A percentile compares a stretch with the other conserved stretches of the same genome.
phyloP scores from a whole-genome alignment of 164 flowering plant species.

The Hamamelis virginiana region DNA sequence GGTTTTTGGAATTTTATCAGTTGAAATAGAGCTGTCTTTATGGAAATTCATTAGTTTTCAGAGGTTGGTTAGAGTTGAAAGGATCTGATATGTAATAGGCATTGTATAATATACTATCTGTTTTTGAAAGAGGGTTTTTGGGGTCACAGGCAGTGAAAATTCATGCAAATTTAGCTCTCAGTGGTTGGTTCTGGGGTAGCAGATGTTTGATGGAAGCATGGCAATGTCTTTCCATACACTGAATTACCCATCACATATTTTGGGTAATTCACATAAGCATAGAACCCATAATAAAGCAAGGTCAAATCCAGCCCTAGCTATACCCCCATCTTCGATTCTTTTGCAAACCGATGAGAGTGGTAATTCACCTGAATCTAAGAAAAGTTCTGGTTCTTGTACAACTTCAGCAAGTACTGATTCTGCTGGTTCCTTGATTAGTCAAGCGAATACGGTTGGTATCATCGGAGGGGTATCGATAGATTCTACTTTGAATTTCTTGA shows the following conservation, averaged over 20 bases:
- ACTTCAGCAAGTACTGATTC: conserved; percentile 8
- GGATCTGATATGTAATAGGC: too few species aligned
- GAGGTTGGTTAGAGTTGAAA: neutral
- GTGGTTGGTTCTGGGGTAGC: conserved; percentile 3
- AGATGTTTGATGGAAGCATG: conserved; percentile 29
- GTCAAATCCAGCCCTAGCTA: conserved; percentile 23
- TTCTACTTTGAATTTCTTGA: conserved; percentile 57
- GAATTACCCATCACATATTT: conserved; percentile 19
- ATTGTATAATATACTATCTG: neutral
- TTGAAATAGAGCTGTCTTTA: too few species aligned
- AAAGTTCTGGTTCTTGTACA: conserved; percentile 16
- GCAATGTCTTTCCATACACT: conserved; percentile 22
- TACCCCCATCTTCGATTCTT: conserved; percentile 27
- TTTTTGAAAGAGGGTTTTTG: neutral
- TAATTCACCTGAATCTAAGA: conserved; percentile 21
- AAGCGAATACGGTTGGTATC: conserved; percentile 56
- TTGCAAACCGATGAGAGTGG: conserved; percentile 29
- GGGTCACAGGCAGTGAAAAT: neutral
- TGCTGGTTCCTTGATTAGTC: conserved; percentile 29
- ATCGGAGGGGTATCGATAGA: conserved; percentile 68
- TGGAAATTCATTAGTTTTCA: neutral
- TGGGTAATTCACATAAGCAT: conserved; percentile 11
- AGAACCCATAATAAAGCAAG: conserved; percentile 10
- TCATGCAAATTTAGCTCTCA: neutral
- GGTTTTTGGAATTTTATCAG: neutral